These are phyloP conservation scores for Lotmaria passim DNA, from an alignment of 208 protist genomes.

Conservation along the genomic window DNA sequence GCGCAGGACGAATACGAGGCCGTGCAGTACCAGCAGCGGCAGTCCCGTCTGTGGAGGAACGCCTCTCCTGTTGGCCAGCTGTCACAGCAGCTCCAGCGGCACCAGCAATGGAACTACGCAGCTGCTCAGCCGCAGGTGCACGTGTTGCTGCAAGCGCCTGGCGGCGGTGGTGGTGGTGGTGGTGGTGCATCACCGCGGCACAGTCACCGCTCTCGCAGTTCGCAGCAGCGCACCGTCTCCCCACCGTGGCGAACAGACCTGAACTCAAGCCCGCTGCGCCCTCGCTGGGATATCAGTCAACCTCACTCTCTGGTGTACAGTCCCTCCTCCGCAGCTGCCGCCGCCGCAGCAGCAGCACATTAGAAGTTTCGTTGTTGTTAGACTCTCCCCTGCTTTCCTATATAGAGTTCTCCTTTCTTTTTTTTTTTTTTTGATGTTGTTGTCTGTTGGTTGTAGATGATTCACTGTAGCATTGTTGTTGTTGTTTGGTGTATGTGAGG, in stretches of 20 bases:
- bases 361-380: slow-evolving; percentile 1
- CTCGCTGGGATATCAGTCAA: slow-evolving; percentile 61
- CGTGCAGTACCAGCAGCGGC: slow-evolving; percentile 20
- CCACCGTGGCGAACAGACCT: slow-evolving; percentile 79
- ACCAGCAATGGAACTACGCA: slow-evolving; percentile 9
- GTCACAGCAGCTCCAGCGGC: slow-evolving; percentile 8
- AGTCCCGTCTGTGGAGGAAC: slow-evolving; percentile 3
- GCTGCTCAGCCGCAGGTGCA: slow-evolving; percentile 15
- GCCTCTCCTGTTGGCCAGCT: background rate
- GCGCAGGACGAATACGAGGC: slow-evolving; percentile 30
- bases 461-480: too few relatives aligned
- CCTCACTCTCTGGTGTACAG: slow-evolving; percentile 43
- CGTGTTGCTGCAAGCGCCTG: slow-evolving; percentile 15
- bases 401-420: background rate
- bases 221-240: slow-evolving; percentile 39
- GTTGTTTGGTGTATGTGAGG: too few relatives aligned
- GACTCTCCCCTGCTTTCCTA: slow-evolving; percentile 4
- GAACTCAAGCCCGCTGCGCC: slow-evolving; percentile 55
- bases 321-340: slow-evolving; percentile 9
- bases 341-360: slow-evolving; percentile 2
- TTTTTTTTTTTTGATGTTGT: background rate
- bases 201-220: slow-evolving; percentile 14
- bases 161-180: too few relatives aligned
- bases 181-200: background rate
- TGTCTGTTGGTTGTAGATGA: background rate